phyloP scores from a whole-genome alignment of 2,329 filamentous ascomycete species.

The Botrytis deweyae region DNA sequence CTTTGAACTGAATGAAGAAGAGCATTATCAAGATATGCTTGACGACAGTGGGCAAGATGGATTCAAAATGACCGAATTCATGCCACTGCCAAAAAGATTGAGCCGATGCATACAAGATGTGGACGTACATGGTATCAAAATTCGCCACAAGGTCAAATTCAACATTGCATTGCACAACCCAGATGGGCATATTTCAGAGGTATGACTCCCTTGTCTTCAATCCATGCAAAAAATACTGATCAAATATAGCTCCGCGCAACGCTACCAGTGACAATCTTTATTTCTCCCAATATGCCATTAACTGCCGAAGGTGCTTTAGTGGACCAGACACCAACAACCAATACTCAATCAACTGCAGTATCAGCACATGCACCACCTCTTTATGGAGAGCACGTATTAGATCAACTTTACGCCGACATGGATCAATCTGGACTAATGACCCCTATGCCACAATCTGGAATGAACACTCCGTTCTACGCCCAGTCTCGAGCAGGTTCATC shows the following conservation, averaged over 20 bases:
- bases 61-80: slow-evolving; percentile 59
- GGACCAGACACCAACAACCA: slow-evolving; percentile 53
- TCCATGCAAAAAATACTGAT: slow-evolving; percentile 27
- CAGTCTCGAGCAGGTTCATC: slow-evolving; percentile 72
- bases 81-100: slow-evolving; percentile 77
- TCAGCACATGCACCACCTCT: slow-evolving; percentile 77
- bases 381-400: slow-evolving; percentile 86
- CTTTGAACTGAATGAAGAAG: slow-evolving; percentile 53
- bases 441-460: slow-evolving; percentile 66
- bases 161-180: slow-evolving; percentile 91
- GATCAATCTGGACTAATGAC: slow-evolving; percentile 81
- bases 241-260: slow-evolving; percentile 73
- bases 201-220: slow-evolving; percentile 39
- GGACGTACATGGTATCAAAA: slow-evolving; percentile 83
- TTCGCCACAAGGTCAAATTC: slow-evolving; percentile 89
- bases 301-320: slow-evolving; percentile 83
- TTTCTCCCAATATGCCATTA: slow-evolving; percentile 88
- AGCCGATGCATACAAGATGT: slow-evolving; percentile 86
- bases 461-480: slow-evolving; percentile 75
- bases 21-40: slow-evolving; percentile 69
- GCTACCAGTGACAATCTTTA: slow-evolving; percentile 88
- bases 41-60: slow-evolving; percentile 66
- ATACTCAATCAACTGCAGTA: slow-evolving; percentile 48
- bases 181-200: slow-evolving; percentile 90
- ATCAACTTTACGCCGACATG: slow-evolving; percentile 86